A percentile compares a stretch with the other conserved stretches of the same genome.
phyloP scores from a whole-genome alignment of 352 stramenopile genomes.

The Phytophthora sansomeana region DNA sequence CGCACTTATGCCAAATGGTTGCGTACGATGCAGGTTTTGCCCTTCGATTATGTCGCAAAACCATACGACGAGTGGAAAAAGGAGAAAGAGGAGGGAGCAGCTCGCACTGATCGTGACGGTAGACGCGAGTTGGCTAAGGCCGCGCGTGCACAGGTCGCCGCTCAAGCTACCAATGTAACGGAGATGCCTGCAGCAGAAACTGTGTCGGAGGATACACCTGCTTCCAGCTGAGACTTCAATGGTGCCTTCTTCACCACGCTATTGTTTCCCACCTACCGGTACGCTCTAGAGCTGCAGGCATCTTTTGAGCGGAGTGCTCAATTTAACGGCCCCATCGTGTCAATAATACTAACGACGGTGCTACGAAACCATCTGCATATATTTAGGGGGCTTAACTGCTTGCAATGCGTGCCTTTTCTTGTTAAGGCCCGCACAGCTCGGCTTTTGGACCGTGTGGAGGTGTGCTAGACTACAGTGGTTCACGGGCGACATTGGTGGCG shows the following conservation, averaged over 20 bases:
- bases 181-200: slow-evolving; percentile 3
- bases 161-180: slow-evolving; percentile 1
- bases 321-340: slow-evolving; percentile 1
- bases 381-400: slow-evolving; percentile 36
- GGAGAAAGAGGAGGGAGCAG: slow-evolving; percentile 73
- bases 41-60: slow-evolving; percentile 74
- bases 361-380: slow-evolving; percentile 32
- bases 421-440: slow-evolving; percentile 5
- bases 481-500: background rate
- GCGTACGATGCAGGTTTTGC: slow-evolving; percentile 68
- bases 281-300: background rate
- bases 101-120: slow-evolving; percentile 43
- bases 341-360: slow-evolving; percentile 12
- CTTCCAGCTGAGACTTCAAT: slow-evolving; percentile 14
- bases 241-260: background rate
- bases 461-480: background rate
- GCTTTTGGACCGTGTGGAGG: background rate
- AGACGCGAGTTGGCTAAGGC: slow-evolving; percentile 54
- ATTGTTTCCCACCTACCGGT: background rate
- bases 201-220: background rate
- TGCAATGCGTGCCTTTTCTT: slow-evolving; percentile 21
- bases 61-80: slow-evolving; percentile 75
- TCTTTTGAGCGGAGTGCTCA: background rate
- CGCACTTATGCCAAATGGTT: slow-evolving; percentile 88
- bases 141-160: slow-evolving; percentile 24